phyloP scores from a whole-genome alignment of 805 yeast species.

The Komagataella pastoris region DNA sequence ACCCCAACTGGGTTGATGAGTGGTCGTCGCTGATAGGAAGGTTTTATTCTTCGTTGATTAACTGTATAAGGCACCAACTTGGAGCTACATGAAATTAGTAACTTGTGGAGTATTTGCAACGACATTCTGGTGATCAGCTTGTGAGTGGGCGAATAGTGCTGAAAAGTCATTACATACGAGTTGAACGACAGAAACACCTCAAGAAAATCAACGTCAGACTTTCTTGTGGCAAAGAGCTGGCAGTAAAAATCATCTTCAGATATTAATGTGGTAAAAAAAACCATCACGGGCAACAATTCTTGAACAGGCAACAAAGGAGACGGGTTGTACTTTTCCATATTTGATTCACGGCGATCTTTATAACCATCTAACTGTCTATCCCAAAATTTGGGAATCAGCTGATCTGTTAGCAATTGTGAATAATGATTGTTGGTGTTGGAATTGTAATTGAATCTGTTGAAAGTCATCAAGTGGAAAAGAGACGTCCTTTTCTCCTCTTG shows the following conservation, averaged over 20 bases:
- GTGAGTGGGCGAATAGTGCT: neutral
- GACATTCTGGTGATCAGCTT: neutral
- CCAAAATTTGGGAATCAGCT: neutral
- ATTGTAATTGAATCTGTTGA: neutral
- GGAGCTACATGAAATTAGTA: neutral
- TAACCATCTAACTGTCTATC: neutral
- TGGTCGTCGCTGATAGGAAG: neutral
- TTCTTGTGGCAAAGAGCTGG: neutral
- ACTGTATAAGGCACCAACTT: neutral
- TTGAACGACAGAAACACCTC: neutral
- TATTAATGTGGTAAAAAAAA: neutral
- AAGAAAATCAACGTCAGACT: neutral
- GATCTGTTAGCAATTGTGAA: neutral
- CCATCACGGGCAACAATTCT: neutral
- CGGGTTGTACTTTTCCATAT: neutral
- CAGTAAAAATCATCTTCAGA: neutral
- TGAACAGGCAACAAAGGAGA: neutral
- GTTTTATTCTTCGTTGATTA: neutral
- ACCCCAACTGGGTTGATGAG: neutral
- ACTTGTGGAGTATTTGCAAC: neutral
- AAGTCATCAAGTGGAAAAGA: neutral
- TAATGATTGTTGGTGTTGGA: neutral
- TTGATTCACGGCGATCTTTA: neutral
- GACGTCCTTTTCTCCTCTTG: neutral
- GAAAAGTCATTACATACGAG: neutral